Evolutionary conservation across 2,329 filamentous ascomycete genomes (phyloP).

Genomic region (Venturia asperata): DNA sequence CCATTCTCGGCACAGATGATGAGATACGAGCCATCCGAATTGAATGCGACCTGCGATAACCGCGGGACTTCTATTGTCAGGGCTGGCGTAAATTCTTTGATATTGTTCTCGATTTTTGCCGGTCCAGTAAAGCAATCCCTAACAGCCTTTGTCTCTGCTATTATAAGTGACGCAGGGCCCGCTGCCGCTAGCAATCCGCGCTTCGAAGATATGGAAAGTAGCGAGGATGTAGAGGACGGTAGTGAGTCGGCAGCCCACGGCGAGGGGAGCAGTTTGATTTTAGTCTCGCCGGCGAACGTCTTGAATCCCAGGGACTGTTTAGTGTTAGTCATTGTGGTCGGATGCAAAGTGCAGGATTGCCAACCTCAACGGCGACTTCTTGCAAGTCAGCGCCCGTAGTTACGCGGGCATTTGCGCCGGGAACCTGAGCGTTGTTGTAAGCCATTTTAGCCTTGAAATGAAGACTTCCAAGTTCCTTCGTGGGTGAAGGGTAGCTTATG

Average conservation of each 20-base stretch:
- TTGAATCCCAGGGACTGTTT: constrained; percentile 68
- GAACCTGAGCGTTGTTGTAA: constrained; percentile 45
- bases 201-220: constrained; percentile 74
- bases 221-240: constrained; percentile 69
- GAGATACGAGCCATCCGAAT: constrained; percentile 78
- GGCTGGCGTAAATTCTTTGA: constrained; percentile 66
- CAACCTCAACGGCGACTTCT: constrained; percentile 17
- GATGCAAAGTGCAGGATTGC: neutral
- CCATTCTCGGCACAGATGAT: constrained; percentile 75
- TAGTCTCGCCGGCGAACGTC: constrained; percentile 70
- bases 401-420: constrained; percentile 31
- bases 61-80: constrained; percentile 65
- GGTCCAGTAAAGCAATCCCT: constrained; percentile 62
- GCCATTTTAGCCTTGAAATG: constrained; percentile 46
- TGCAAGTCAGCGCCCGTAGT: constrained; percentile 4
- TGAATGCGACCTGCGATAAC: constrained; percentile 84
- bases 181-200: constrained; percentile 81
- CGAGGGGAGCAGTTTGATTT: constrained; percentile 68
- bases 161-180: constrained; percentile 68
- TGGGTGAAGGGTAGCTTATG: neutral
- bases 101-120: constrained; percentile 54
- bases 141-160: constrained; percentile 70
- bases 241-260: constrained; percentile 64
- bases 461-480: constrained; percentile 10
- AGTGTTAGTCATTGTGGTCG: neutral